Evolutionary conservation across 768 basidiomycete genomes (phyloP).

Genomic region (Collybia mongolica): DNA sequence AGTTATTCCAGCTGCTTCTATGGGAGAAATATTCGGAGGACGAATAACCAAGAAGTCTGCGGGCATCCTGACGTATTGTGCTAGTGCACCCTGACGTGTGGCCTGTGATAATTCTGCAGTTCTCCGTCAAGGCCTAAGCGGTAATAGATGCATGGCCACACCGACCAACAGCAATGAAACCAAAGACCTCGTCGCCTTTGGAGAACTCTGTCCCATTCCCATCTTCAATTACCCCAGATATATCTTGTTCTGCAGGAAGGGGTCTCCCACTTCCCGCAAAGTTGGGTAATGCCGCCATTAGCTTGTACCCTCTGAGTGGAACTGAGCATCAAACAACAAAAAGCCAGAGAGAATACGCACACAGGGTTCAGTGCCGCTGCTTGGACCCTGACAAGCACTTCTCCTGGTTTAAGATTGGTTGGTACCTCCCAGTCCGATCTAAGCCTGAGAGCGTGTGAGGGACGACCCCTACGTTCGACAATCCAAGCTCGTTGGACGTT

Average conservation of each 20-base stretch:
- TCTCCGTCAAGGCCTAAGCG: neutral
- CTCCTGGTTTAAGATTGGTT: conserved; percentile 27
- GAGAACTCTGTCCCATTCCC: conserved; percentile 50
- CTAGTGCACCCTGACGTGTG: conserved; percentile 53
- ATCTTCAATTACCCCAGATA: conserved; percentile 62
- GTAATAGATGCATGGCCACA: neutral
- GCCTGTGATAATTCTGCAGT: conserved; percentile 23
- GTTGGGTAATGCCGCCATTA: conserved; percentile 48
- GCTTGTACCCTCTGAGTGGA: conserved; percentile 56
- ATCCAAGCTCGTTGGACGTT: conserved; percentile 37
- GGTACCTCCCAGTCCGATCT: conserved; percentile 36
- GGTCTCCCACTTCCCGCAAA: conserved; percentile 44
- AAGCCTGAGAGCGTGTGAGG: conserved; percentile 29
- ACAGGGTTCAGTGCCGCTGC: conserved; percentile 66
- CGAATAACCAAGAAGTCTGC: conserved; percentile 36
- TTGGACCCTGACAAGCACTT: conserved; percentile 35
- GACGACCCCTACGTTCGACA: conserved; percentile 29
- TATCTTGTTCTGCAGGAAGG: conserved; percentile 56
- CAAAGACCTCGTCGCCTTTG: conserved; percentile 65
- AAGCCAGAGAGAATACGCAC: conserved; percentile 30
- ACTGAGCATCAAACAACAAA: neutral
- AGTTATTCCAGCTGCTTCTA: conserved; percentile 60
- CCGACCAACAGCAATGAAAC: conserved; percentile 42
- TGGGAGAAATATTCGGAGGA: conserved; percentile 49
- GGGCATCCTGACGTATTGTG: conserved; percentile 54